Evolutionary conservation across 805 yeast species (phyloP), one percentile per base, ranked within the genome.

Genomic region (Candida argentea): DNA sequence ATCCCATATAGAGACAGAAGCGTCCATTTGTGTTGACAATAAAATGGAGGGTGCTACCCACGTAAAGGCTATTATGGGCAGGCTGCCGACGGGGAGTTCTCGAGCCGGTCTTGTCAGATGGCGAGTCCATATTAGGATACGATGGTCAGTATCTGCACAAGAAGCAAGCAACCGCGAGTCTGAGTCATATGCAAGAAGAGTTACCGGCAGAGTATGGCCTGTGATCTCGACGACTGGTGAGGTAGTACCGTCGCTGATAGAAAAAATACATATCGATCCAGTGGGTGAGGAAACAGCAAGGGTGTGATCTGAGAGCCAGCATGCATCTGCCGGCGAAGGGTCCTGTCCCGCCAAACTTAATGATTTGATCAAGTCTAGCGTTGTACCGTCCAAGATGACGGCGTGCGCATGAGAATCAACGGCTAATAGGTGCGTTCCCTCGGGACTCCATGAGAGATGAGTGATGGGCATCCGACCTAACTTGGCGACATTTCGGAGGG

Each of bases 91-190:
- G 25, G 48, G 52, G 20, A 57, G 34, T 29, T 56, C 60, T 18
- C 52, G 66, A 20, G 66, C 53, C 16, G 73, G 66, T 34, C 70
- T 70, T 14, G 70, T 54, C 18, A 74, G 68, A 16, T 67, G 66
- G 20, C 85, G 79, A 42, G 66, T 70, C 94, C 95, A 87, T 13
- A 85, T 59, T 39, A 83, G 69, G 6, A 86, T 64, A 0, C 69
- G 59, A 31, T 70, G 67, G 47, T 87, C 95, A 14, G 29, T 40
- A 45, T 83, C 94, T 2, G 93, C 75, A 6, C 83, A 76, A 2
- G 87, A 73, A 3, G 85, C 74, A 22, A 87, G 56, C 17, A 78
- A 49, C 38, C 71, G 72, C 10, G 65, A 57, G 3, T 50, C 48
- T 4, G 45, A 35, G 41, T 77, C 74, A 46, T 78, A 83, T 17